Evolutionary conservation across 768 basidiomycete genomes (phyloP).

Genomic region (Chalciporus pseudorubinellus): DNA sequence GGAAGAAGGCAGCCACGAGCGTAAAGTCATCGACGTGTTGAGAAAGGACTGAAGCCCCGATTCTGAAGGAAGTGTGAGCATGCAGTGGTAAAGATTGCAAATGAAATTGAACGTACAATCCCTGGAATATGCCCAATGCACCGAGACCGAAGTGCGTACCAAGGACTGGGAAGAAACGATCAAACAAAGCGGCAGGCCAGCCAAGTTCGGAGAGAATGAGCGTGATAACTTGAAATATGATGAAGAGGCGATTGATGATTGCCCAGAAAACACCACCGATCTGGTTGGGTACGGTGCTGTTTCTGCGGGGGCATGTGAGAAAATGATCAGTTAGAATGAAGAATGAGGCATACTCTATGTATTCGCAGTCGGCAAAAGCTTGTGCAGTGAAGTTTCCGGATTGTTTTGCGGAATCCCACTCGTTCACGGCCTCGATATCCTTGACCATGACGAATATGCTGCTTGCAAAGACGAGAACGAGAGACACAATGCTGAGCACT

Average conservation of each 20-base stretch:
- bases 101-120: conserved; percentile 52
- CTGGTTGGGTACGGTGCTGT: conserved; percentile 86
- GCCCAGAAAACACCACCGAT: conserved; percentile 91
- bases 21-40: conserved; percentile 86
- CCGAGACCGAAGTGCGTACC: conserved; percentile 84
- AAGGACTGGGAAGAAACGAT: conserved; percentile 82
- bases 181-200: conserved; percentile 77
- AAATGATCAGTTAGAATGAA: background rate
- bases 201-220: conserved; percentile 82
- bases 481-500: conserved; percentile 70
- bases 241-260: conserved; percentile 81
- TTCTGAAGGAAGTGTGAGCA: conserved; percentile 36
- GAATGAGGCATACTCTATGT: conserved; percentile 60
- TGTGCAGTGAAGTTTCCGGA: conserved; percentile 30
- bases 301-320: conserved; percentile 38
- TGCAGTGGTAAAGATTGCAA: background rate
- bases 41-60: conserved; percentile 69
- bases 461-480: conserved; percentile 78
- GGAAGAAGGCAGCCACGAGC: conserved; percentile 87
- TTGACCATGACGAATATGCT: conserved; percentile 71
- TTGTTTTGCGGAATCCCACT: conserved; percentile 46
- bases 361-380: conserved; percentile 59
- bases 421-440: conserved; percentile 74
- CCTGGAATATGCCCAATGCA: conserved; percentile 83
- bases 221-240: conserved; percentile 79